Base-by-base conservation (phyloP, 177 flowering plant species). In the Tripterygium wilfordii region DNA sequence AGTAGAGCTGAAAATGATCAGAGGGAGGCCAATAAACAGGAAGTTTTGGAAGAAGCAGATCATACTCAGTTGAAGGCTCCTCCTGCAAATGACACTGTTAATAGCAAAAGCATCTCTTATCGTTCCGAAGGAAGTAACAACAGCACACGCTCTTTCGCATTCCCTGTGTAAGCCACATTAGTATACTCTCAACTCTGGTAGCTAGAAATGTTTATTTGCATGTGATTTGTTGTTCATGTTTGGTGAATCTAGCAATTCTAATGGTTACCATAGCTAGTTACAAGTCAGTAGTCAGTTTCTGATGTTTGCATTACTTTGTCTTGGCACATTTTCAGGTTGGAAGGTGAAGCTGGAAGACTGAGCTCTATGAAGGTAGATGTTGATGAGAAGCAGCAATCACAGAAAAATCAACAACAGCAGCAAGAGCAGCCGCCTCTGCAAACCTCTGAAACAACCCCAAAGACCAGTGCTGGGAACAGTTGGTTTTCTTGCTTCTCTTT, bases 141-240 rank as follows among this genome's bases (percentile, higher is more conserved):
- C 36, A 76, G 80, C 55, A 31, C 26, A 19, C 24, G n/a, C 12
- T 69, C 77, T 17, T 76, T 76, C 33, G 64, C 58, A 13, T 76
- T 76, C 54, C 77, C 79, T 39, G 31, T 68, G 85, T 78, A 72
- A 71, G 76, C 36, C 17, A 24, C 43, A n/a, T 22, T 29, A 1
- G 26, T 8, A 22, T 20, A 15, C 17, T 13, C 23, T 5, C 40
- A 8, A 23, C 6, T n/a, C n/a, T n/a, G n/a, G 42, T 38, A 32
- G 10, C 30, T 28, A 28, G 30, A 28, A 28, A 4, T 28, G 7
- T 28, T 28, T 4, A 10, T 10, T 28, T 28, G 7, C 10, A 28
- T 28, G 10, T 10, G 10, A 28, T 5, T 28, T 5, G 7, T 4
- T 10, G 30, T 4, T 28, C 30, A 28, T 4, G n/a, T n/a, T n/a